Evolutionary conservation across 106 monocot species (phyloP).

Genomic region (Dendrobium chrysotoxum): DNA sequence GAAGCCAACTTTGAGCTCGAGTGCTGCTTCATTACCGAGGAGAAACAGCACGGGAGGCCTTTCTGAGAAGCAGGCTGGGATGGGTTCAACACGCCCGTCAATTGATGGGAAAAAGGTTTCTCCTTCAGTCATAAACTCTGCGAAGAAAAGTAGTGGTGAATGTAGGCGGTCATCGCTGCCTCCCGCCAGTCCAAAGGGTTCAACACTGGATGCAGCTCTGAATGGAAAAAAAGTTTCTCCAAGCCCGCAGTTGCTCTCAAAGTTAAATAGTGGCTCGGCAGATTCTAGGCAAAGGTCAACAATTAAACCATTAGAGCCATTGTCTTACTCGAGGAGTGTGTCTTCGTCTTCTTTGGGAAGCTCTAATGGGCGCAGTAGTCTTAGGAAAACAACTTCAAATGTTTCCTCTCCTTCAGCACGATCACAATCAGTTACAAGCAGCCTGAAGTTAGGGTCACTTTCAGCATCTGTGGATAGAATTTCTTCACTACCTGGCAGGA

Average conservation of each 20-base stretch:
- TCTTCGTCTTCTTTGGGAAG: constrained; percentile 24
- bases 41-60: constrained; percentile 61
- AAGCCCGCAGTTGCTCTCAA: constrained; percentile 15
- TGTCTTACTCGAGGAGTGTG: constrained; percentile 29
- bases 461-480: constrained; percentile 42
- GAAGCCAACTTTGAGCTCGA: constrained; percentile 26
- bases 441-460: constrained; percentile 32
- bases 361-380: constrained; percentile 27
- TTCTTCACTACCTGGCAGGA: constrained; percentile 35
- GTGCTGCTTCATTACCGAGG: constrained; percentile 26
- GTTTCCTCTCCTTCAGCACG: constrained; percentile 40
- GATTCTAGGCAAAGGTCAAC: constrained; percentile 29
- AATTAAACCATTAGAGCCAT: constrained; percentile 23
- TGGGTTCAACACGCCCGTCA: constrained; percentile 14
- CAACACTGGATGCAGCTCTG: background rate
- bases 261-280: constrained; percentile 13
- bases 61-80: constrained; percentile 14
- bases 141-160: constrained; percentile 26
- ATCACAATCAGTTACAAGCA: constrained; percentile 31
- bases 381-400: constrained; percentile 31
- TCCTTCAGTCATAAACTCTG: constrained; percentile 22
- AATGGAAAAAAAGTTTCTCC: constrained; percentile 20
- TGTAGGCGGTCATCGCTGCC: constrained; percentile 32
- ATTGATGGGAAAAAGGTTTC: constrained; percentile 23
- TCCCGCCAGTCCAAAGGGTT: constrained; percentile 27